Evolutionary conservation across 495 filamentous ascomycete species (phyloP).

Genomic region (Hypomontagnella submonticulosa): DNA sequence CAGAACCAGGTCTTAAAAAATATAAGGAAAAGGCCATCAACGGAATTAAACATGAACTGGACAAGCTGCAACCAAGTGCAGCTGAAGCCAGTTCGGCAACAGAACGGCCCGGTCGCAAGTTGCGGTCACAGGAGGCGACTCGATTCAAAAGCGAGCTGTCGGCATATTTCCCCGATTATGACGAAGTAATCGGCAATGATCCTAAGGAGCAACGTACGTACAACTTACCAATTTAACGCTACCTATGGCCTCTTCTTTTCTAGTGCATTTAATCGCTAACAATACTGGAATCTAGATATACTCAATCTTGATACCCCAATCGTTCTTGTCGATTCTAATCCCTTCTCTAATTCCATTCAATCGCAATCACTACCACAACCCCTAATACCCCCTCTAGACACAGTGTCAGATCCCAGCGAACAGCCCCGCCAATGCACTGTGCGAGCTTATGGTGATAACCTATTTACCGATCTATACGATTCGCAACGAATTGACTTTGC

Average conservation of each 20-base stretch:
- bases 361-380: slow-evolving; percentile 41
- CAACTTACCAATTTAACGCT: slow-evolving; percentile 13
- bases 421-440: slow-evolving; percentile 49
- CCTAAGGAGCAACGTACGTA: slow-evolving; percentile 77
- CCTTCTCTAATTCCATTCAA: slow-evolving; percentile 36
- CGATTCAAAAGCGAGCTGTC: slow-evolving; percentile 89
- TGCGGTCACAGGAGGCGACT: slow-evolving; percentile 65
- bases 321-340: slow-evolving; percentile 61
- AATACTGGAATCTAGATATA: slow-evolving; percentile 57
- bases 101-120: slow-evolving; percentile 62
- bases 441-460: slow-evolving; percentile 58
- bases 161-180: slow-evolving; percentile 89
- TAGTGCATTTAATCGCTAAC: slow-evolving; percentile 55
- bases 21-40: slow-evolving; percentile 61
- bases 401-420: slow-evolving; percentile 34
- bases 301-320: slow-evolving; percentile 71
- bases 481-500: slow-evolving; percentile 67
- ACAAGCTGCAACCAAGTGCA: slow-evolving; percentile 55
- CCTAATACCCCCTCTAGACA: slow-evolving; percentile 34
- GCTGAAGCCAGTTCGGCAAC: slow-evolving; percentile 57
- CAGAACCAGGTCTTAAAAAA: slow-evolving; percentile 50
- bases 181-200: slow-evolving; percentile 86
- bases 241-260: slow-evolving; percentile 28
- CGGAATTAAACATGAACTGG: slow-evolving; percentile 65
- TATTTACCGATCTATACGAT: slow-evolving; percentile 62